These are phyloP conservation scores for Nepenthes alata DNA, from an alignment of 179 eudicot species.

Conservation along the genomic window DNA sequence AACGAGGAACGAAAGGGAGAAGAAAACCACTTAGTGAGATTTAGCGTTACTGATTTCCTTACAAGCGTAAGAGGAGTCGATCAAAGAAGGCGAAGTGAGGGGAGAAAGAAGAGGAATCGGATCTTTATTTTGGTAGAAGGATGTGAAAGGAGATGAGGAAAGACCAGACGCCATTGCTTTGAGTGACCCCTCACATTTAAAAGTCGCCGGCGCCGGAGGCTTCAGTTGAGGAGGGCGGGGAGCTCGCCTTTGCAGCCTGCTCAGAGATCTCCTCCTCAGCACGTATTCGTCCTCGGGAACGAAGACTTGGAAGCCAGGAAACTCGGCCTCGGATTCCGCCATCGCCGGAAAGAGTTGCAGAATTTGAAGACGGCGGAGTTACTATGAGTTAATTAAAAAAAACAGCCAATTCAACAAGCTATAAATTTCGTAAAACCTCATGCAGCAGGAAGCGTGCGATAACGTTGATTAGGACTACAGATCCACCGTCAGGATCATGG, in stretches of 20 bases:
- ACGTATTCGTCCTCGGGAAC: constrained; percentile 8
- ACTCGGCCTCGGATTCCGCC: not conserved
- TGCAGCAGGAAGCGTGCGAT: not conserved
- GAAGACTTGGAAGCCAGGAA: constrained; percentile 7
- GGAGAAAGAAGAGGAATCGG: constrained; percentile 12
- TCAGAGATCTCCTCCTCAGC: not conserved
- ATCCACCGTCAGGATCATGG: not conserved
- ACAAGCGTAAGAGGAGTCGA: not conserved
- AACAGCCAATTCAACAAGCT: too few species aligned
- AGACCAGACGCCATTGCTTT: constrained; percentile 6
- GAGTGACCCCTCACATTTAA: constrained; percentile 4
- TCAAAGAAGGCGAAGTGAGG: constrained; percentile 5
- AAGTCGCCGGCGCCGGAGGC: constrained; percentile 4
- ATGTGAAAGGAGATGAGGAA: not conserved
- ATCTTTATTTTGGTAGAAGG: constrained; percentile 7
- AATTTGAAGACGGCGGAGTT: too few species aligned
- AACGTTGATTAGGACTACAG: not conserved
- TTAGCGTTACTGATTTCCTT: not conserved
- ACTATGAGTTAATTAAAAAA: too few species aligned
- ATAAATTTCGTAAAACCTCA: not conserved
- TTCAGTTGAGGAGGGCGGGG: constrained; percentile 8
- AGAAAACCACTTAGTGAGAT: not conserved
- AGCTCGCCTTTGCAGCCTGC: constrained; percentile 9
- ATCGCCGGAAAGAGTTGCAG: not conserved
- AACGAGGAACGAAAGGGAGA: too few species aligned